phyloP scores from a whole-genome alignment of 148 eudicot species.

The Nepenthes mirabilis region DNA sequence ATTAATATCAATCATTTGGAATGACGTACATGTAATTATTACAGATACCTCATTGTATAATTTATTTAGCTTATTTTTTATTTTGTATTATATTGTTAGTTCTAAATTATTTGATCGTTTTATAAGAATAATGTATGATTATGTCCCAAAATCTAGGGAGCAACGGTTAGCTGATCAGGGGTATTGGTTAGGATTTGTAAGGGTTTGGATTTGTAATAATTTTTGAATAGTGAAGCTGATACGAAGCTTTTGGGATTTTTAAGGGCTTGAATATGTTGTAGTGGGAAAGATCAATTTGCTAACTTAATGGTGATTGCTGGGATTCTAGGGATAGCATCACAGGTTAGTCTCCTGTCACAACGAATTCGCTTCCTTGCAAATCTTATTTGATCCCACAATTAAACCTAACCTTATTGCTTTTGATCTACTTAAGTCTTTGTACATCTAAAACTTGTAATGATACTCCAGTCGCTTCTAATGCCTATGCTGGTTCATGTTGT shows the following conservation, averaged over 20 bases:
- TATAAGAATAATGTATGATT: too few species aligned
- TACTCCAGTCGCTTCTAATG: constrained; percentile 18
- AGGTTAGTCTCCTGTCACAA: constrained; percentile 4
- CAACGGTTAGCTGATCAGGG: too few species aligned
- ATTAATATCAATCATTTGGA: too few species aligned
- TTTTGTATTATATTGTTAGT: too few species aligned
- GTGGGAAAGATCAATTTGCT: constrained; percentile 17
- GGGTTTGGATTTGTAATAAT: too few species aligned
- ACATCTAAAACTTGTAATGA: neutral
- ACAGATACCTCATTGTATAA: too few species aligned
- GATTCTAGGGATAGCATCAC: constrained; percentile 18
- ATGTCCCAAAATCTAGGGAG: too few species aligned
- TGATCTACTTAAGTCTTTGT: neutral
- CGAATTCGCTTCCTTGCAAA: neutral
- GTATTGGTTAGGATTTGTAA: too few species aligned
- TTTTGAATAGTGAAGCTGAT: too few species aligned
- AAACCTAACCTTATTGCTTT: neutral
- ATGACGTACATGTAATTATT: too few species aligned
- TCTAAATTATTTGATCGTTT: too few species aligned
- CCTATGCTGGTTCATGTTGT: constrained; percentile 15
- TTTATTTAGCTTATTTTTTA: too few species aligned
- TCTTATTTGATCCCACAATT: neutral
- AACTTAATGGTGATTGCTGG: constrained; percentile 20
- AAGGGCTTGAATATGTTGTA: constrained; percentile 17
- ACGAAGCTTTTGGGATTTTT: constrained; percentile 12